Conservation (phyloP, 23 red algal genomes). For the Pyropia yezoensis region DNA sequence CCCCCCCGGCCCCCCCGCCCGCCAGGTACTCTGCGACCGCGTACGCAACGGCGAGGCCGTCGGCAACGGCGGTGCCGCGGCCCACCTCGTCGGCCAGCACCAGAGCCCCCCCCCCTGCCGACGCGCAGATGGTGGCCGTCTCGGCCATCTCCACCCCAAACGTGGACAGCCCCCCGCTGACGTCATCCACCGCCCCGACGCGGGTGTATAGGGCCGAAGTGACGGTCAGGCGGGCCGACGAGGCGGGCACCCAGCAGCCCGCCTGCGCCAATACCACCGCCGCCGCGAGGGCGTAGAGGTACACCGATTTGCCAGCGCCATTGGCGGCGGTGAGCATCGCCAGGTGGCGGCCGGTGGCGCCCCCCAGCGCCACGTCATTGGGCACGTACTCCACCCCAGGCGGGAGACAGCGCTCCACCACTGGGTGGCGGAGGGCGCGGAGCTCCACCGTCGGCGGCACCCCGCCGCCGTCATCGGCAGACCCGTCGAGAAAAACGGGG, state of each 20-base stretch:
- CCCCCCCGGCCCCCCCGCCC: constrained; percentile 1
- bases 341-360: not conserved
- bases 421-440: constrained; percentile 56
- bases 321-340: constrained; percentile 34
- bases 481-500: constrained; percentile 31
- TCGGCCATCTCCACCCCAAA: constrained; percentile 97
- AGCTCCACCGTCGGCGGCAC: constrained; percentile 20
- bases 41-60: constrained; percentile 75
- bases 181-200: constrained; percentile 87
- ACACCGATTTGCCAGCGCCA: constrained; percentile 75
- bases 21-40: constrained; percentile 67
- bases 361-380: constrained; percentile 60
- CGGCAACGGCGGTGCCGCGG: constrained; percentile 67
- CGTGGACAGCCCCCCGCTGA: constrained; percentile 71
- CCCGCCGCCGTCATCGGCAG: not conserved
- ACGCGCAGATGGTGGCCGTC: constrained; percentile 71
- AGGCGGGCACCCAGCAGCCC: constrained; percentile 81
- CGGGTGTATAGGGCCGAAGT: constrained; percentile 78
- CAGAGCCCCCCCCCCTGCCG: constrained; percentile 46
- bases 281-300: constrained; percentile 58
- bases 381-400: constrained; percentile 60
- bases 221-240: constrained; percentile 34
- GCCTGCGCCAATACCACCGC: constrained; percentile 72
- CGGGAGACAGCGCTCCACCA: constrained; percentile 81
- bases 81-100: constrained; percentile 92